Evolutionary conservation across 1,284 basidiomycete species (phyloP).

Genomic region (Cryptococcus sp.): DNA sequence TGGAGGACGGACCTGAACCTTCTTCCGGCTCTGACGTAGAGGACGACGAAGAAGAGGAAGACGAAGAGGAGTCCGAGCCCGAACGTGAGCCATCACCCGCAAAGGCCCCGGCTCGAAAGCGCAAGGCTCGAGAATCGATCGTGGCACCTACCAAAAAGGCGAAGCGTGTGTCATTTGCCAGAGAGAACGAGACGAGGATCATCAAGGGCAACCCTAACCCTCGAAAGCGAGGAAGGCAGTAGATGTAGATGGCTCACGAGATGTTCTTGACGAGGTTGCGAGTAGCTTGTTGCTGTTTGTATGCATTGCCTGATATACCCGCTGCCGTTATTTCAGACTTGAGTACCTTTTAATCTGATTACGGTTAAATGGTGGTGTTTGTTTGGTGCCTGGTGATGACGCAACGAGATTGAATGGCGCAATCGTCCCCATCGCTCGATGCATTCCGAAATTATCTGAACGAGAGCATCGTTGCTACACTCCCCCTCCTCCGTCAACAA

Average conservation of each 20-base stretch:
- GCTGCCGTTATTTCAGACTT: too few relatives aligned
- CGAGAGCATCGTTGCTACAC: too few relatives aligned
- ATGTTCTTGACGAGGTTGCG: neutral
- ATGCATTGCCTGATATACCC: too few relatives aligned
- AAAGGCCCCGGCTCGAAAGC: conserved; percentile 11
- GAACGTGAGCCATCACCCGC: conserved; percentile 24
- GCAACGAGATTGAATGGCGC: too few relatives aligned
- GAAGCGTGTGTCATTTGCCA: conserved; percentile 37
- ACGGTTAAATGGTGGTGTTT: too few relatives aligned
- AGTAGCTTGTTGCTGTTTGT: neutral
- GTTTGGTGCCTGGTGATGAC: too few relatives aligned
- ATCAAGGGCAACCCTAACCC: conserved; percentile 19
- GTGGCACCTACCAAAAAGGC: conserved; percentile 27
- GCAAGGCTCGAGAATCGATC: conserved; percentile 19
- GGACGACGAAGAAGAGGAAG: conserved; percentile 40
- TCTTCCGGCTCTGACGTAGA: conserved; percentile 39
- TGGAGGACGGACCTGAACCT: conserved; percentile 49
- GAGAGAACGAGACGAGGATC: conserved; percentile 3
- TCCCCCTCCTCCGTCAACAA: too few relatives aligned
- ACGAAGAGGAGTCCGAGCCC: conserved; percentile 29
- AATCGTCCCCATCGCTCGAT: too few relatives aligned
- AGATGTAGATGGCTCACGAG: neutral
- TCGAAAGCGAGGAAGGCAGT: conserved; percentile 21
- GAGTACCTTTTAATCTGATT: too few relatives aligned
- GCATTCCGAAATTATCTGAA: too few relatives aligned